These are phyloP conservation scores for Sophora flavescens DNA, from an alignment of 306 rosid species.

Conservation along the genomic window DNA sequence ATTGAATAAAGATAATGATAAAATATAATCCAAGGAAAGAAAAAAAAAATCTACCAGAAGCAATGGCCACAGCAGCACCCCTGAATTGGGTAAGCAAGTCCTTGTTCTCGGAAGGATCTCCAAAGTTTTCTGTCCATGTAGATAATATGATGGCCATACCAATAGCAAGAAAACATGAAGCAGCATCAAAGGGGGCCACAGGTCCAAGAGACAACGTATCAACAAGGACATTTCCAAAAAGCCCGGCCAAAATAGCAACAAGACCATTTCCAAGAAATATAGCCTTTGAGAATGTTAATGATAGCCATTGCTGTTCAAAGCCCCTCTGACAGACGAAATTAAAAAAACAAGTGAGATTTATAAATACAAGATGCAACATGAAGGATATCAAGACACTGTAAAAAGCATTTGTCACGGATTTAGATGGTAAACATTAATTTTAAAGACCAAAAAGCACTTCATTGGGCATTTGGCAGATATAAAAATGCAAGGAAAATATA, in stretches of 20 bases:
- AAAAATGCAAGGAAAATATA: conserved; percentile 23
- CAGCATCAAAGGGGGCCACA: conserved; percentile 98
- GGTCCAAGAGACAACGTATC: conserved; percentile 87
- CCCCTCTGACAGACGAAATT: conserved; percentile 72
- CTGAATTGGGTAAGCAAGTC: conserved; percentile 84
- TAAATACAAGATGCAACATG: conserved; percentile 36
- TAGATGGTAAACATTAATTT: not conserved
- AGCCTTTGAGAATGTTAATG: conserved; percentile 90
- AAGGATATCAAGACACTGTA: conserved; percentile 38
- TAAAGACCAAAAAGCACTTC: conserved; percentile 14
- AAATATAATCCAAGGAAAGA: conserved; percentile 11
- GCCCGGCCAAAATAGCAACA: conserved; percentile 83
- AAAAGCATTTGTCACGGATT: conserved; percentile 5
- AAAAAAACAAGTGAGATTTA: conserved; percentile 38
- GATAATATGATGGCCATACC: conserved; percentile 87
- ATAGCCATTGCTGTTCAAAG: conserved; percentile 96
- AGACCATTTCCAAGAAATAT: conserved; percentile 96
- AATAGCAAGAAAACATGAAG: conserved; percentile 92
- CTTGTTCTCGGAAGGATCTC: conserved; percentile 86
- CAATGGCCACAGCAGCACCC: conserved; percentile 94
- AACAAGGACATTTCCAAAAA: conserved; percentile 92
- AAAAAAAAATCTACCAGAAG: conserved; percentile 73
- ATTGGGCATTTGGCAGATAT: not conserved
- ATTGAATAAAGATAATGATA: conserved; percentile 28
- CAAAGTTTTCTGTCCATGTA: conserved; percentile 91